phyloP scores from a whole-genome alignment of 768 basidiomycete genomes.

The Amanita phalloides region DNA sequence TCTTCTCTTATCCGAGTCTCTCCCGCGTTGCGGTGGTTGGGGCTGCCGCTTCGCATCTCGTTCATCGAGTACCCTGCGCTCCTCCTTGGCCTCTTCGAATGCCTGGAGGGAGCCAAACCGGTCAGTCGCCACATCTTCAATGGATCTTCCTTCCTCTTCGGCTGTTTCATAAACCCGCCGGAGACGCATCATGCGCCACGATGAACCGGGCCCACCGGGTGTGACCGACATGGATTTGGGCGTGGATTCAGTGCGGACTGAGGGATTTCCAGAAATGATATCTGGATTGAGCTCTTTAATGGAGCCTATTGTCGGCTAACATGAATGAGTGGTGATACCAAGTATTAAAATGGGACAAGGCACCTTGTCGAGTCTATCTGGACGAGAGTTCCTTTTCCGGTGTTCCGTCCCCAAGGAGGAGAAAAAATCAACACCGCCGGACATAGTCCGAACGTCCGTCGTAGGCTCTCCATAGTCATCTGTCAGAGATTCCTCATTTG shows the following conservation, averaged over 20 bases:
- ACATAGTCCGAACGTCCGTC: conserved; percentile 31
- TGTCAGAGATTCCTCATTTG: conserved; percentile 41
- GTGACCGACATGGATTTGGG: conserved; percentile 31
- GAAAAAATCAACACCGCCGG: conserved; percentile 80
- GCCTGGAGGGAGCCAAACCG: conserved; percentile 79
- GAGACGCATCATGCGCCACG: conserved; percentile 98
- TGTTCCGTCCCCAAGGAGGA: conserved; percentile 71
- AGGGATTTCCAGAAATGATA: conserved; percentile 32
- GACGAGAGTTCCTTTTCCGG: conserved; percentile 51
- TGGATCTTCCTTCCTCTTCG: conserved; percentile 63
- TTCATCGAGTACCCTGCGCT: conserved; percentile 78
- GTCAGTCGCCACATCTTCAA: conserved; percentile 79
- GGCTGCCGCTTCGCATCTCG: conserved; percentile 47
- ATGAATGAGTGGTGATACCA: neutral
- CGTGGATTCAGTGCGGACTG: conserved; percentile 29
- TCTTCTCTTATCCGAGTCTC: conserved; percentile 20
- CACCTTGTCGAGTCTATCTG: conserved; percentile 60
- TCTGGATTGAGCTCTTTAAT: conserved; percentile 49
- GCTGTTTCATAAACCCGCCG: conserved; percentile 83
- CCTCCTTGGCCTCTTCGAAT: conserved; percentile 85
- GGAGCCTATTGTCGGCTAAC: conserved; percentile 48
- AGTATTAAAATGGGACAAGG: conserved; percentile 7
- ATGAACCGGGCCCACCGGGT: conserved; percentile 87
- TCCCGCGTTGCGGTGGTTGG: conserved; percentile 23
- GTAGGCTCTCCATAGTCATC: conserved; percentile 55